These are phyloP conservation scores for Talaromyces pinophilus DNA, from an alignment of 2,329 filamentous ascomycete species.

Conservation along the genomic window DNA sequence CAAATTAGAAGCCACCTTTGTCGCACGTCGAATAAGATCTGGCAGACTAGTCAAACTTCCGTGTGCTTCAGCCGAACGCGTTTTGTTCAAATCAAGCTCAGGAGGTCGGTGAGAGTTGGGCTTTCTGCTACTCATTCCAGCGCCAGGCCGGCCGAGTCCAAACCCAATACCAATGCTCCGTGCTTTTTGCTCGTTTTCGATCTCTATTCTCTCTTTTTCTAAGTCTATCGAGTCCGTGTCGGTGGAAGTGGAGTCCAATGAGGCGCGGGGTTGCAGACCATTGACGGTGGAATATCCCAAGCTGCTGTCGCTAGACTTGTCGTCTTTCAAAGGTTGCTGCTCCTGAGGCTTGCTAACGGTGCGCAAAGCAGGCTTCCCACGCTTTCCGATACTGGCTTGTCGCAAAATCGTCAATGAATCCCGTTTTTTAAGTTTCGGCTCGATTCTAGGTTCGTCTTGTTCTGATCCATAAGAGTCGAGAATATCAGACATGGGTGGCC, in stretches of 20 bases:
- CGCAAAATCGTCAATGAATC: conserved; percentile 36
- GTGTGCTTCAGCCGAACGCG: conserved; percentile 76
- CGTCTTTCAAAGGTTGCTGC: not conserved
- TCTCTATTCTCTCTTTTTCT: conserved; percentile 25
- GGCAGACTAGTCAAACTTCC: conserved; percentile 90
- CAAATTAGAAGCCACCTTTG: conserved; percentile 80
- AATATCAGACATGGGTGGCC: conserved; percentile 50
- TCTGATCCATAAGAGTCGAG: conserved; percentile 35
- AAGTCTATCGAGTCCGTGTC: conserved; percentile 21
- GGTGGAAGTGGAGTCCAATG: conserved; percentile 17
- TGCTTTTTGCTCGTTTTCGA: conserved; percentile 28
- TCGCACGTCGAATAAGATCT: conserved; percentile 86
- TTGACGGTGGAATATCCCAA: conserved; percentile 14
- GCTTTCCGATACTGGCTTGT: conserved; percentile 47
- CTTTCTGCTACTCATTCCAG: conserved; percentile 44
- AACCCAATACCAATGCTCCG: conserved; percentile 30
- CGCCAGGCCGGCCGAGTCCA: conserved; percentile 32
- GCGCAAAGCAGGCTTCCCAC: conserved; percentile 45
- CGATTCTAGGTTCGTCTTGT: conserved; percentile 24
- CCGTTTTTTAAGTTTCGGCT: conserved; percentile 18
- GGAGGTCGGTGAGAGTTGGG: conserved; percentile 59
- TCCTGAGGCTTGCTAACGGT: conserved; percentile 32
- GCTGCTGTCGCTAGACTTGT: conserved; percentile 17
- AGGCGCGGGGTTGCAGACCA: conserved; percentile 4
- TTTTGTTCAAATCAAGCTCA: conserved; percentile 76